phyloP scores from a whole-genome alignment of 1,284 basidiomycete species.

The Farysia itapuensis region DNA sequence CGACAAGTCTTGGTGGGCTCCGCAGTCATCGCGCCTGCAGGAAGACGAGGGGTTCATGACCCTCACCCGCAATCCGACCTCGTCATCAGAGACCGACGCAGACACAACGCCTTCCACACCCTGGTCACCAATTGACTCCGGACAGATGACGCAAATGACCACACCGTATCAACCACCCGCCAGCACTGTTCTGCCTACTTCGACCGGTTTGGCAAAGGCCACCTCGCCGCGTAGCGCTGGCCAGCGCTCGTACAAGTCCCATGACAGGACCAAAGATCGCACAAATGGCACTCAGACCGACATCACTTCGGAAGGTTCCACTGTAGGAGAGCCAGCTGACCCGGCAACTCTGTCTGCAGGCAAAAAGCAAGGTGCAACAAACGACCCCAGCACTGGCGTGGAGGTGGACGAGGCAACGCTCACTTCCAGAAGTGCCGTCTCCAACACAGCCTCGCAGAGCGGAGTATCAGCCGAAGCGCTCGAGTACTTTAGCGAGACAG shows the following conservation, averaged over 20 bases:
- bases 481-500: slow-evolving; percentile 83
- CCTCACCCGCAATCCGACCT: slow-evolving; percentile 8
- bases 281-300: neutral
- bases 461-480: slow-evolving; percentile 66
- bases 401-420: slow-evolving; percentile 3
- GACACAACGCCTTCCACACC: slow-evolving; percentile 18
- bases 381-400: neutral
- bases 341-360: neutral
- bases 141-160: neutral
- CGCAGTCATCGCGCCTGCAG: slow-evolving; percentile 4
- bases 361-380: no score
- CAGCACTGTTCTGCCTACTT: slow-evolving; percentile 9
- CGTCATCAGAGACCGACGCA: slow-evolving; percentile 8
- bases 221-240: slow-evolving; percentile 4
- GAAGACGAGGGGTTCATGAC: slow-evolving; percentile 21
- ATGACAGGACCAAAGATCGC: slow-evolving; percentile 4
- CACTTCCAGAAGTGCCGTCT: slow-evolving; percentile 5
- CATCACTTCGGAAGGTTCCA: neutral
- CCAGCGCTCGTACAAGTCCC: slow-evolving; percentile 2
- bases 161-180: slow-evolving; percentile 10
- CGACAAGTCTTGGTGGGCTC: slow-evolving; percentile 32
- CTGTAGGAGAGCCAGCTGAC: neutral
- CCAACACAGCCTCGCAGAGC: slow-evolving; percentile 5
- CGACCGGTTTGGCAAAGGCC: neutral
- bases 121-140: slow-evolving; percentile 17